Evolutionary conservation across 352 stramenopile species (phyloP).

Genomic region (Pythium volutum): DNA sequence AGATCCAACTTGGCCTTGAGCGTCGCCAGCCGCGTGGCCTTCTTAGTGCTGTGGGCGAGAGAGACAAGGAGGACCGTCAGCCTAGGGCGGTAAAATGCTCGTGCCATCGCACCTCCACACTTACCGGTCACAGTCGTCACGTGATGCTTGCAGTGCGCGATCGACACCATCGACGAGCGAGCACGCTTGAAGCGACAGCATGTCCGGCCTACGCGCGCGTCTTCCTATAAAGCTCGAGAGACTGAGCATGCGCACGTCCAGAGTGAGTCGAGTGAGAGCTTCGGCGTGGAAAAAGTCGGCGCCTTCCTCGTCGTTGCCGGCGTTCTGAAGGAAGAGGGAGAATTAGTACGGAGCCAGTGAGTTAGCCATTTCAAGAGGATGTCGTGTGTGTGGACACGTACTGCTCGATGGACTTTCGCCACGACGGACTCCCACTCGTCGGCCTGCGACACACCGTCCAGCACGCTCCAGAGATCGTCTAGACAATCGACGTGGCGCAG

Average conservation of each 20-base stretch:
- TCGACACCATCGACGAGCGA: slow-evolving; percentile 12
- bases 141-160: slow-evolving; percentile 7
- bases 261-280: background rate
- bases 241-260: slow-evolving; percentile 19
- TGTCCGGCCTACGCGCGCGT: background rate
- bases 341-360: background rate
- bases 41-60: slow-evolving; percentile 19
- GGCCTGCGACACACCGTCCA: slow-evolving; percentile 34
- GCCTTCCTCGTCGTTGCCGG: slow-evolving; percentile 9
- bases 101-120: background rate
- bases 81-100: background rate
- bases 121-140: slow-evolving; percentile 7
- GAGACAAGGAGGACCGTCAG: background rate
- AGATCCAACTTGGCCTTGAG: slow-evolving; percentile 45
- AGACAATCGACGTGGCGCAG: slow-evolving; percentile 35
- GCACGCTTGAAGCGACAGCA: slow-evolving; percentile 6
- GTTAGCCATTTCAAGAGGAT: background rate
- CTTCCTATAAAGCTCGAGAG: slow-evolving; percentile 9
- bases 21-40: slow-evolving; percentile 19
- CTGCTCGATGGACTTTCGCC: background rate
- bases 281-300: slow-evolving; percentile 20
- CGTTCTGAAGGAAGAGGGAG: background rate
- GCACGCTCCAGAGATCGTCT: slow-evolving; percentile 38
- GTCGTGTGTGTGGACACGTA: too few relatives aligned
- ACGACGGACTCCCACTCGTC: slow-evolving; percentile 15